phyloP scores from a whole-genome alignment of 2,329 filamentous ascomycete genomes.

The Seiridium cupressi region DNA sequence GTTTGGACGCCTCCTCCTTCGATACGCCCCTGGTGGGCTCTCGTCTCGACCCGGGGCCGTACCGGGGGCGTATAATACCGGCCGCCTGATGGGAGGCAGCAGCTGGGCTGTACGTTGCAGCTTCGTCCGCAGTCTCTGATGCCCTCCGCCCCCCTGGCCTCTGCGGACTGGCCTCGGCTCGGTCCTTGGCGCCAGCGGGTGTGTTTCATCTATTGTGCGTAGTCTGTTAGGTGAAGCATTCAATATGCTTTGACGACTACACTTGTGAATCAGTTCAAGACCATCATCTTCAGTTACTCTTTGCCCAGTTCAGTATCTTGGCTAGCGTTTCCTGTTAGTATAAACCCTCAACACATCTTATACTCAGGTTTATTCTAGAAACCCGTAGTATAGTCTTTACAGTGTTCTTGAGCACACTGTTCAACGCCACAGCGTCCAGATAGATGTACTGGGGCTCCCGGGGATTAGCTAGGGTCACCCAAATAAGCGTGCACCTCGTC shows the following conservation, averaged over 20 bases:
- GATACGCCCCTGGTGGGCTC: neutral
- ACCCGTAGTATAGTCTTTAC: no score
- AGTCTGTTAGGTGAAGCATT: no score
- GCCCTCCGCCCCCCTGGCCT: neutral
- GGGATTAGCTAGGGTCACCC: neutral
- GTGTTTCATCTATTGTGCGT: neutral
- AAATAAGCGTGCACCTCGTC: constrained; percentile 1
- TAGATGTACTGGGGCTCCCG: neutral
- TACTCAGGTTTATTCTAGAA: no score
- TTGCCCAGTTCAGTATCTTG: no score
- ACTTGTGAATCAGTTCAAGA: no score
- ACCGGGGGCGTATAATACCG: neutral
- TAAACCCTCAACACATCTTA: no score
- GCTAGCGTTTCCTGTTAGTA: no score
- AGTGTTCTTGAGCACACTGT: neutral
- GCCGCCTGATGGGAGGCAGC: neutral
- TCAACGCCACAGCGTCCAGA: neutral
- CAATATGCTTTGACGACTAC: no score
- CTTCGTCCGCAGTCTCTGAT: neutral
- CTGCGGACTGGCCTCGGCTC: neutral
- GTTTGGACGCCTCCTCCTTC: neutral
- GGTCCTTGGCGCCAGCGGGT: neutral
- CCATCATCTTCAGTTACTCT: no score
- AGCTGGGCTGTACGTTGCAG: neutral
- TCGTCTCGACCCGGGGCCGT: neutral